Evolutionary conservation across 805 yeast genomes (phyloP).

Genomic region (Wickerhamomyces rabaulensis): DNA sequence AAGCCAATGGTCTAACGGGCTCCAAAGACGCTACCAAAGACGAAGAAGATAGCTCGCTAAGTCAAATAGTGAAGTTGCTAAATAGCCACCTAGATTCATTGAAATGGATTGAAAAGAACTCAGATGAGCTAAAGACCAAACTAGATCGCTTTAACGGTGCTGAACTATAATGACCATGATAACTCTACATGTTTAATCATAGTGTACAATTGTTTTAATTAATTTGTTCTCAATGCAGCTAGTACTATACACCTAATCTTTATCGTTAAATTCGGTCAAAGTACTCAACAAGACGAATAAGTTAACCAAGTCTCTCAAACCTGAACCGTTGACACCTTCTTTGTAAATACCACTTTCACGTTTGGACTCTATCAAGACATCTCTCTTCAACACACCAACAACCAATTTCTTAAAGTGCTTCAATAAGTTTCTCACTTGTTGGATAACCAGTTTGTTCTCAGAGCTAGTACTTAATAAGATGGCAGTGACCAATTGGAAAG

Average conservation of each 20-base stretch:
- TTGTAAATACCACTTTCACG: slow-evolving; percentile 22
- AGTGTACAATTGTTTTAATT: slow-evolving; percentile 5
- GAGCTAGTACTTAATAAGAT: slow-evolving; percentile 73
- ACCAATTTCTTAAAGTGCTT: slow-evolving; percentile 48
- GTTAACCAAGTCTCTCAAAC: slow-evolving; percentile 48
- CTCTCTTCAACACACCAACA: slow-evolving; percentile 59
- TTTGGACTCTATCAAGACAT: slow-evolving; percentile 31
- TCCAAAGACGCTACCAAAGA: slow-evolving; percentile 27
- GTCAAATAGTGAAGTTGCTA: slow-evolving; percentile 72
- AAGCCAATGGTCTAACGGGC: slow-evolving; percentile 40
- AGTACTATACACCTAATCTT: slow-evolving; percentile 12
- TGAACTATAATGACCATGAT: slow-evolving; percentile 11
- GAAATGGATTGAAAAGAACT: slow-evolving; percentile 77
- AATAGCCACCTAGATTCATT: slow-evolving; percentile 87
- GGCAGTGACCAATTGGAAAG: slow-evolving; percentile 67
- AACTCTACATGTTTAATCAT: background rate
- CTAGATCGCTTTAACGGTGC: slow-evolving; percentile 33
- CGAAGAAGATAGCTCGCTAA: slow-evolving; percentile 43
- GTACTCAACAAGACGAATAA: slow-evolving; percentile 50
- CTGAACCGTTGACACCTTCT: slow-evolving; percentile 26
- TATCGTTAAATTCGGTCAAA: slow-evolving; percentile 39
- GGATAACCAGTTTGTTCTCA: slow-evolving; percentile 54
- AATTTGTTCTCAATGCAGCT: background rate
- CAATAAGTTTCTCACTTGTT: slow-evolving; percentile 47
- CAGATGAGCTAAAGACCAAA: slow-evolving; percentile 62